Percentiles rank a stretch among this genome's conserved stretches.
These are phyloP conservation scores for Chenopodium berlandieri DNA, from an alignment of 148 eudicot genomes.

Conservation along the genomic window DNA sequence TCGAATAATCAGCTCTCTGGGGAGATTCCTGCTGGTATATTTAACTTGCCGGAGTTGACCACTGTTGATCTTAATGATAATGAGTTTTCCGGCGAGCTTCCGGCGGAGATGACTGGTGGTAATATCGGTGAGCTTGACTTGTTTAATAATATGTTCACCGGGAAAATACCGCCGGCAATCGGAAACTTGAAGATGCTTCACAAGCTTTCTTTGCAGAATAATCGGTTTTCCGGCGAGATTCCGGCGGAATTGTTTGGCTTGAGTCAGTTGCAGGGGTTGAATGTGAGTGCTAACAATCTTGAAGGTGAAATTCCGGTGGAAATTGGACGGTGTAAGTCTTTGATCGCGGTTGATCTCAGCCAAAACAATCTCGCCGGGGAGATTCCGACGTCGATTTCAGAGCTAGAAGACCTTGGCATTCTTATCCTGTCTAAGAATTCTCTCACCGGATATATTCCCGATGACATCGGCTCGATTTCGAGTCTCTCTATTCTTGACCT, in stretches of 20 bases:
- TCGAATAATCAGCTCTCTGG: slow-evolving; percentile 38
- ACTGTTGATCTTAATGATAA: slow-evolving; percentile 39
- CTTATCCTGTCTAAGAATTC: slow-evolving; percentile 43
- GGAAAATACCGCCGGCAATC: slow-evolving; percentile 39
- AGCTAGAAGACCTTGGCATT: slow-evolving; percentile 22
- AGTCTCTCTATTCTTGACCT: slow-evolving; percentile 44
- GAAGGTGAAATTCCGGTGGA: slow-evolving; percentile 43
- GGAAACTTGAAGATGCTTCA: slow-evolving; percentile 27
- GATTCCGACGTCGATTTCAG: slow-evolving; percentile 36
- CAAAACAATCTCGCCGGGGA: slow-evolving; percentile 39
- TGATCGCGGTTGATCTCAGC: slow-evolving; percentile 49
- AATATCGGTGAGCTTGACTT: slow-evolving; percentile 27
- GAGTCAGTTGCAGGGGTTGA: slow-evolving; percentile 20
- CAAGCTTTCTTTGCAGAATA: slow-evolving; percentile 31
- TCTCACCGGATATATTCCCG: slow-evolving; percentile 47
- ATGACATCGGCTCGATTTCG: slow-evolving; percentile 23
- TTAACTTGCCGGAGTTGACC: slow-evolving; percentile 32
- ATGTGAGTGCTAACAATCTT: slow-evolving; percentile 37
- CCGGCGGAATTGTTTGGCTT: slow-evolving; percentile 40
- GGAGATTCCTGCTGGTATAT: slow-evolving; percentile 39
- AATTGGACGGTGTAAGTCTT: slow-evolving; percentile 30
- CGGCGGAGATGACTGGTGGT: slow-evolving; percentile 30
- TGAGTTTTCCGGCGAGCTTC: slow-evolving; percentile 47
- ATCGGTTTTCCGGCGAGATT: slow-evolving; percentile 43
- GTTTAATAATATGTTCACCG: slow-evolving; percentile 40